Percentiles rank a stretch among this genome's conserved stretches.
Conservation (phyloP, 331 rosid genomes). For the Pyrus hybrid region DNA sequence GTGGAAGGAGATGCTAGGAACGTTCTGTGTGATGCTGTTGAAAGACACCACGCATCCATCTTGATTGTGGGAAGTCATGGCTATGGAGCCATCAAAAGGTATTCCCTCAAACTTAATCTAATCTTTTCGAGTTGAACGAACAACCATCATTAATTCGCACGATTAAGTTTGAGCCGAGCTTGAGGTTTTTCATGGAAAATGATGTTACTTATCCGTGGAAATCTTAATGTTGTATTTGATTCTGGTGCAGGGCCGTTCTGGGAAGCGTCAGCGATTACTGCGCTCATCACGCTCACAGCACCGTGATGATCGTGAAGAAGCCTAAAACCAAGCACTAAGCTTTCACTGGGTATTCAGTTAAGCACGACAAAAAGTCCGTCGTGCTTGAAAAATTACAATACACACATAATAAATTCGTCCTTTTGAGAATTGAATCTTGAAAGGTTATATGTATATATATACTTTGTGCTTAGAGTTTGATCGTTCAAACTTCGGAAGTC, state of each 20-base stretch:
- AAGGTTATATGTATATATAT: background rate
- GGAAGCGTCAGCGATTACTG: constrained; percentile 76
- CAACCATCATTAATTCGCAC: background rate
- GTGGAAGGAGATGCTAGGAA: constrained; percentile 81
- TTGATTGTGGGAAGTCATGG: too few relatives aligned
- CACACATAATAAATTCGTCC: too few relatives aligned
- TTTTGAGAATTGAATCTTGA: background rate
- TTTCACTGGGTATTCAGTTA: background rate
- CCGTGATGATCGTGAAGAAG: constrained; percentile 69
- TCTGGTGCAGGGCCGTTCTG: constrained; percentile 54
- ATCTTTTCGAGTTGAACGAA: background rate
- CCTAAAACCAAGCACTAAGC: constrained; percentile 51
- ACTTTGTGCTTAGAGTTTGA: background rate
- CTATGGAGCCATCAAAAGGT: constrained; percentile 79
- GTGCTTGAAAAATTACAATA: too few relatives aligned
- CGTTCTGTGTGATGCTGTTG: too few relatives aligned
- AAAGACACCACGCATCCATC: too few relatives aligned
- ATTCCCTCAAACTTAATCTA: background rate
- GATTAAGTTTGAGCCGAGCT: background rate
- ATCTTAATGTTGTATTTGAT: background rate
- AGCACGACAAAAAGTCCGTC: too few relatives aligned
- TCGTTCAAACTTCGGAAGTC: background rate
- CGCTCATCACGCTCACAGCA: constrained; percentile 66
- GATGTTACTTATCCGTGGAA: background rate
- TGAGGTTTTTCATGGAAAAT: background rate